A percentile compares a stretch with the other conserved stretches of the same genome.
Evolutionary conservation across 2,329 filamentous ascomycete species (phyloP).

Genomic region (Stenocarpella maydis): DNA sequence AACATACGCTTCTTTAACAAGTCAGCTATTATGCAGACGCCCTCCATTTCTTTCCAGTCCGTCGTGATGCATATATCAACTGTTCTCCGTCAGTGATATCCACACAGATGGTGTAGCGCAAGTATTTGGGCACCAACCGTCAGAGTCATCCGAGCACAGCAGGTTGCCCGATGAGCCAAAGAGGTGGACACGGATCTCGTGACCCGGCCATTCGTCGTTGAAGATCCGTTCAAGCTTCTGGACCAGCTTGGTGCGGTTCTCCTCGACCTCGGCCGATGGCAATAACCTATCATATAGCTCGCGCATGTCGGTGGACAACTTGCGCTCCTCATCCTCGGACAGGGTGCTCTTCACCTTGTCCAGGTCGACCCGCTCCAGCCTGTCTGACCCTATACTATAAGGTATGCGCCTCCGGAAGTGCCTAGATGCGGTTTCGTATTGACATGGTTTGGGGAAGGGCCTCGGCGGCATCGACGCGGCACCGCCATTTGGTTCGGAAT

Average conservation of each 20-base stretch:
- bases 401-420: conserved; percentile 87
- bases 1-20: conserved; percentile 82
- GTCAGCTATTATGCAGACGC: conserved; percentile 89
- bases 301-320: conserved; percentile 82
- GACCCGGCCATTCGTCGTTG: conserved; percentile 90
- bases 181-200: conserved; percentile 87
- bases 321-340: conserved; percentile 75
- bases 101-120: not conserved
- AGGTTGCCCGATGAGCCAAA: conserved; percentile 99
- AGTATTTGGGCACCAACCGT: conserved; percentile 70
- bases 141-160: conserved; percentile 93
- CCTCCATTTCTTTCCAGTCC: conserved; percentile 84
- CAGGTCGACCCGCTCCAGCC: conserved; percentile 74
- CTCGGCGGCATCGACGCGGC: conserved; percentile 71
- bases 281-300: conserved; percentile 86
- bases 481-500: conserved; percentile 84
- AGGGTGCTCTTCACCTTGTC: conserved; percentile 77
- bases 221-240: conserved; percentile 87
- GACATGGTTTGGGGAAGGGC: conserved; percentile 66
- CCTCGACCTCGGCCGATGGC: conserved; percentile 81
- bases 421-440: conserved; percentile 86
- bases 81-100: conserved; percentile 52
- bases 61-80: conserved; percentile 99
- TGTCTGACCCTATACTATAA: conserved; percentile 86
- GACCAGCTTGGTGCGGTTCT: conserved; percentile 78